Evolutionary conservation across 1,284 basidiomycete species (phyloP), one percentile per base, ranked within the genome.

Genomic region (Austropuccinia psidii): DNA sequence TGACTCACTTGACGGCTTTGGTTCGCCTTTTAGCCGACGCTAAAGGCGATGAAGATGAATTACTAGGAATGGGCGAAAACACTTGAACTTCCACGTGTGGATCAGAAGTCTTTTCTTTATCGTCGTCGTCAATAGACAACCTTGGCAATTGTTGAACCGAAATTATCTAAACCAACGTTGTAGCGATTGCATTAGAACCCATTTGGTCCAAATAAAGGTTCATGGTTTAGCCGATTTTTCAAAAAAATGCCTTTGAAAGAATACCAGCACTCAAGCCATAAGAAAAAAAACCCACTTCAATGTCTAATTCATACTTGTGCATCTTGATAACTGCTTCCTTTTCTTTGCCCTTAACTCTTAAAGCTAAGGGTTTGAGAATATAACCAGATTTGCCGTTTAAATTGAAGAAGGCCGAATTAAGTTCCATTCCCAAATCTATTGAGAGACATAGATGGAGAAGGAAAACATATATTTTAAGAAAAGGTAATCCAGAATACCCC

Each of bases 371-470:
- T 80, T 98, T 98, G 54, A 97, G 85, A 5, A 98, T 89, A 79
- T 93, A 98, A 0, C 96, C 95, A 13, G 86, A 85, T 19, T 87
- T 85, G 4, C 89, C 90, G 77, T 94, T 93, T 7, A 90, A 85
- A 60, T 70, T 35, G 81, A 99, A 99, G 90, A 98, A 91, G 9
- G 93, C 90, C 77, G 90, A 88, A 78, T 97, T 98, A 79, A 96
- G 89, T 83, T 90, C 89, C 78, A 90, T 90, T 8, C 90, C 91
- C 64, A 90, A 79, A 80, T 95, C 91, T 91, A 78, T 29, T 39
- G 19, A 13, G 21, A 47, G 41, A 41, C 13, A n/a, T 17, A 54
- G 11, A 24, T 57, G 37, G 31, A 68, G 43, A 37, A 35, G 60
- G 39, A 0, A 52, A 65, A 43, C 37, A 58, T 55, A n/a, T 21